Base-by-base conservation (phyloP, 306 rosid species). In the Oxytropis ochrocephala region DNA sequence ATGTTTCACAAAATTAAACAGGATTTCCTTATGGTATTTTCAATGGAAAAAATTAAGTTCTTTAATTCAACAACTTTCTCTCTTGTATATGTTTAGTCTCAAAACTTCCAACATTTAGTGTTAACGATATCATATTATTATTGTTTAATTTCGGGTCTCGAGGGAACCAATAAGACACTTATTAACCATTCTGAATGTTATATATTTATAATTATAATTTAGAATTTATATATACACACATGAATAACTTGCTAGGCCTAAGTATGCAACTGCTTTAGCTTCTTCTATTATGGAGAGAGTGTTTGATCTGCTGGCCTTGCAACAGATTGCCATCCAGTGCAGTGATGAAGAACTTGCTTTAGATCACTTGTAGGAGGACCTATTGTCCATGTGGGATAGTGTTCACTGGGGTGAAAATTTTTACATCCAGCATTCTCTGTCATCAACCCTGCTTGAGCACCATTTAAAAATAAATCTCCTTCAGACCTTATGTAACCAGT, bases 401-500 rank as follows among this genome's bases (percentile, higher is more conserved):
- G 43, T 19, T 91, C 80, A 11, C 79, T 81, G 0, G 99, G 97
- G 79, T 89, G 96, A 79, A 91, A 95, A 33, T 33, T 19, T 47
- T 69, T 56, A 41, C 59, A 48, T 16, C 7, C 79, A n/a, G 57
- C 69, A 24, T 43, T 19, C 74, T 75, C 76, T 0, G 78, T 56
- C 76, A 76, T 52, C 65, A 89, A 69, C 51, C 99, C 99, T 19
- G 88, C 64, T 57, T 91, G 81, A 56, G 96, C 85, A 79, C 89
- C 95, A 24, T 54, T 77, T 5, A 84, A 12, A 46, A 95, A 95
- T 24, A 87, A n/a, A 73, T 95, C 99, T 12, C 99, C 99, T 57
- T 95, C 95, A 12, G 96, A 91, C 65, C 75, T 83, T 84, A 95
- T 77, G 81, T 30, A 29, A 46, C 99, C 99, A 42, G 78, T 83